phyloP scores from a whole-genome alignment of 1,284 basidiomycete species.

The Ceratobasidium sp. region DNA sequence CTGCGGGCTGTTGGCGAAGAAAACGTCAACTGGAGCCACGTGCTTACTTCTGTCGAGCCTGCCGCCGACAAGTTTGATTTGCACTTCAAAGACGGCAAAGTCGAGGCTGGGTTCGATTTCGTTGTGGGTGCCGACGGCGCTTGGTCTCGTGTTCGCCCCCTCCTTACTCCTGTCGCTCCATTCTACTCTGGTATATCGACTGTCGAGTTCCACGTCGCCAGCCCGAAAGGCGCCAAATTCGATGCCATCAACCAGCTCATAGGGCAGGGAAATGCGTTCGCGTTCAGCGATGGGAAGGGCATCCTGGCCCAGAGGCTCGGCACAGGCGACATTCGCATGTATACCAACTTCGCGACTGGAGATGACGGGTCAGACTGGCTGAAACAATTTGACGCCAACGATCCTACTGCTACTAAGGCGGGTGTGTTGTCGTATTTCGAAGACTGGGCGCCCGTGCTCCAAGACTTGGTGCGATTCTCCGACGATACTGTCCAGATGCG shows the following conservation, averaged over 20 bases:
- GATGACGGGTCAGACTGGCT: conserved; percentile 50
- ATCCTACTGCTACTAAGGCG: conserved; percentile 24
- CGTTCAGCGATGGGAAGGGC: conserved; percentile 51
- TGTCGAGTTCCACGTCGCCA: conserved; percentile 52
- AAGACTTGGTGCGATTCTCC: conserved; percentile 51
- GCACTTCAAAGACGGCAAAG: conserved; percentile 48
- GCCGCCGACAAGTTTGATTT: conserved; percentile 42
- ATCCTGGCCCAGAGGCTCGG: conserved; percentile 56
- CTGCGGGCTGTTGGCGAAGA: conserved; percentile 50
- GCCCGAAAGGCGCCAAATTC: conserved; percentile 48
- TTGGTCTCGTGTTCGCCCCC: conserved; percentile 58
- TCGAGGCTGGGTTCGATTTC: conserved; percentile 51
- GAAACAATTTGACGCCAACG: conserved; percentile 41
- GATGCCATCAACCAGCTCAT: conserved; percentile 53
- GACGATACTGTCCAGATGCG: conserved; percentile 50
- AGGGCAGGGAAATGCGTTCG: conserved; percentile 53
- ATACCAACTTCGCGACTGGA: conserved; percentile 51
- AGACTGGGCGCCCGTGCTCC: conserved; percentile 51
- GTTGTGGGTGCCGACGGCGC: conserved; percentile 63
- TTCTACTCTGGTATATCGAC: conserved; percentile 56
- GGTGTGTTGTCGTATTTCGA: conserved; percentile 50
- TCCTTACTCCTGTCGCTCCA: conserved; percentile 55
- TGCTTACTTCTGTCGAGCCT: conserved; percentile 46
- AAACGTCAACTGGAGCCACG: conserved; percentile 53
- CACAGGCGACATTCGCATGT: conserved; percentile 54